A percentile compares a stretch with the other conserved stretches of the same genome.
These are phyloP conservation scores for Trichoderma cornu-damae DNA, from an alignment of 2,329 filamentous ascomycete species.

Conservation along the genomic window DNA sequence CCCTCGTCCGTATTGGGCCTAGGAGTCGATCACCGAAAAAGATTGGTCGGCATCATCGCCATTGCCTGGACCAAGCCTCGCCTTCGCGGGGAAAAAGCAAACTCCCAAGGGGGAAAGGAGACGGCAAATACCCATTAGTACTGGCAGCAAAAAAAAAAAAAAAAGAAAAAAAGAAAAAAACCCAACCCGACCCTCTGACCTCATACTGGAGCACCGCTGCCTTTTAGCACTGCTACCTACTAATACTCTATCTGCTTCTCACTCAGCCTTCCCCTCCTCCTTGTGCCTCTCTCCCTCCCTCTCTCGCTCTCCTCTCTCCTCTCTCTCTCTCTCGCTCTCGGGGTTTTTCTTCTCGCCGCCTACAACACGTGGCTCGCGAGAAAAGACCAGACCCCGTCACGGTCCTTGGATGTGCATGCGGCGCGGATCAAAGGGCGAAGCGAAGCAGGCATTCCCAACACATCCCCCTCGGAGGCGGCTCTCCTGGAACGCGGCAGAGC, in stretches of 20 bases:
- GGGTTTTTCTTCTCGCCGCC: conserved; percentile 8
- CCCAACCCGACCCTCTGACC: background rate
- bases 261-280: background rate
- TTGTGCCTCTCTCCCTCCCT: conserved; percentile 8
- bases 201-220: conserved; percentile 7
- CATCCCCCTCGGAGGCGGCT: too few relatives aligned
- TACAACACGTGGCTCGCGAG: conserved; percentile 12
- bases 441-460: conserved; percentile 35
- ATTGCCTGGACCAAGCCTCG: background rate
- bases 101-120: background rate
- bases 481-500: conserved; percentile 9
- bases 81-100: background rate
- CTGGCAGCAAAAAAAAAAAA: background rate
- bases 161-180: background rate
- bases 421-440: conserved; percentile 45
- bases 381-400: conserved; percentile 1
- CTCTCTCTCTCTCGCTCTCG: background rate
- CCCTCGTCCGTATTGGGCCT: conserved; percentile 5
- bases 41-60: background rate
- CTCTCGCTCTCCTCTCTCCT: background rate
- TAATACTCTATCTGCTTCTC: background rate
- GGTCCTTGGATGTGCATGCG: conserved; percentile 34
- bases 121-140: background rate
- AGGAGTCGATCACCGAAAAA: conserved; percentile 2
- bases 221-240: conserved; percentile 10